Percentiles rank a stretch among this genome's conserved stretches.
Conservation (phyloP, 2,329 filamentous ascomycete genomes). For the Sclerotinia minor region DNA sequence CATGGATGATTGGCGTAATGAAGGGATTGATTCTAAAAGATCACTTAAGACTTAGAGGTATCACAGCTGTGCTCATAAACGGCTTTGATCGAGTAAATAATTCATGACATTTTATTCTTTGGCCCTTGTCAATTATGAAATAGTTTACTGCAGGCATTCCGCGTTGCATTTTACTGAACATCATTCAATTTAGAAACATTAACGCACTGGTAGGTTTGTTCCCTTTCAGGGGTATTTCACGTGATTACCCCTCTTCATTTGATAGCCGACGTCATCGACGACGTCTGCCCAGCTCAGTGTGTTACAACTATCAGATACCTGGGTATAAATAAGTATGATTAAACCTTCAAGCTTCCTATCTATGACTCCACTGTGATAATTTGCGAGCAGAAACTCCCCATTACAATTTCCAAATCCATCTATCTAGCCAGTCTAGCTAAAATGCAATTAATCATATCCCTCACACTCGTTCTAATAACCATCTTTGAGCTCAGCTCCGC, state of each 20-base stretch:
- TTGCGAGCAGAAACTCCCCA: background rate
- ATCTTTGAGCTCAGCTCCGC: background rate
- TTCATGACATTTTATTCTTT: constrained; percentile 13
- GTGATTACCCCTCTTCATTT: constrained; percentile 18
- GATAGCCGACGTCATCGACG: constrained; percentile 4
- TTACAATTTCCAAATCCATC: background rate
- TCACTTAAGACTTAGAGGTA: constrained; percentile 12
- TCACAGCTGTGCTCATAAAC: background rate
- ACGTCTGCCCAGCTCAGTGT: constrained; percentile 13
- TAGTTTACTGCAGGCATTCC: background rate
- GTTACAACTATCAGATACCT: background rate
- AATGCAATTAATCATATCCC: constrained; percentile 1
- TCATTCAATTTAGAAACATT: background rate
- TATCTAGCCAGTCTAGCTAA: background rate
- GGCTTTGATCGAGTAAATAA: constrained; percentile 20
- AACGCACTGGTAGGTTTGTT: background rate
- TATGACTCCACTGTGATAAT: background rate
- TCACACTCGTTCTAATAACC: background rate
- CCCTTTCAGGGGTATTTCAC: background rate
- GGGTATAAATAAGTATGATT: background rate
- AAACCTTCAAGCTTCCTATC: background rate
- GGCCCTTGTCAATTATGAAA: background rate
- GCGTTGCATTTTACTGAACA: background rate
- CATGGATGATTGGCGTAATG: constrained; percentile 21
- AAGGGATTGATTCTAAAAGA: constrained; percentile 9